Conservation (phyloP, 2,329 filamentous ascomycete species). For the Sclerotinia minor region DNA sequence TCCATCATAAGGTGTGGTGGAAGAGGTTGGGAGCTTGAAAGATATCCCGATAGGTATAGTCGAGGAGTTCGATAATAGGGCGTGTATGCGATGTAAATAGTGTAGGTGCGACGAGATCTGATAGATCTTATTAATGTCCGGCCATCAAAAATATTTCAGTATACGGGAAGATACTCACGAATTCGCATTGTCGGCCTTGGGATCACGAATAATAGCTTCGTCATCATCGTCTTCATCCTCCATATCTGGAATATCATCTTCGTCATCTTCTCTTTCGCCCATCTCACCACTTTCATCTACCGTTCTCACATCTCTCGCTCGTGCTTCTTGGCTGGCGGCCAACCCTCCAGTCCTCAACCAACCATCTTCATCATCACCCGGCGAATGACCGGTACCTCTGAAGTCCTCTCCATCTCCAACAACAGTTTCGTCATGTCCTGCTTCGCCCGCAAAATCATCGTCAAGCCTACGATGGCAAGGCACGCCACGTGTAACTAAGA, state of each 20-base stretch:
- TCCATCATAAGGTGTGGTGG: conserved; percentile 90
- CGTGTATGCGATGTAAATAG: conserved; percentile 96
- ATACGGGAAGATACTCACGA: conserved; percentile 34
- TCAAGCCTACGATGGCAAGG: conserved; percentile 90
- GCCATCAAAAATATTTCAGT: not conserved
- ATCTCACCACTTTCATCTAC: conserved; percentile 88
- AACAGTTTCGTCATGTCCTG: conserved; percentile 81
- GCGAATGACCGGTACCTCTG: conserved; percentile 48
- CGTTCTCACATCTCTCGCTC: conserved; percentile 78
- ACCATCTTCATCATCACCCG: conserved; percentile 73
- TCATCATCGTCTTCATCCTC: conserved; percentile 93
- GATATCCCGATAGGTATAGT: conserved; percentile 90
- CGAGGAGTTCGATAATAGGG: conserved; percentile 95
- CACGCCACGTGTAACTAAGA: conserved; percentile 89
- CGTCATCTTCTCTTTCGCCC: conserved; percentile 69
- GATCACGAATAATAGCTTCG: conserved; percentile 90
- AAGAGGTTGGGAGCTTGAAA: conserved; percentile 74
- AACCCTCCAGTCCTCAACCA: conserved; percentile 88
- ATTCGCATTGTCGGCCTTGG: conserved; percentile 42
- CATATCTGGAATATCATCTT: conserved; percentile 94
- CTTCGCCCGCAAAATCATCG: conserved; percentile 88
- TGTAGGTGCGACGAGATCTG: conserved; percentile 88
- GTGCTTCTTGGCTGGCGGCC: conserved; percentile 71
- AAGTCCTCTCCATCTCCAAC: conserved; percentile 76
- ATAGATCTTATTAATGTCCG: not conserved